Evolutionary conservation across 2,329 filamentous ascomycete species (phyloP), one percentile per base, ranked within the genome.

Genomic region (Fusarium abutilonis): DNA sequence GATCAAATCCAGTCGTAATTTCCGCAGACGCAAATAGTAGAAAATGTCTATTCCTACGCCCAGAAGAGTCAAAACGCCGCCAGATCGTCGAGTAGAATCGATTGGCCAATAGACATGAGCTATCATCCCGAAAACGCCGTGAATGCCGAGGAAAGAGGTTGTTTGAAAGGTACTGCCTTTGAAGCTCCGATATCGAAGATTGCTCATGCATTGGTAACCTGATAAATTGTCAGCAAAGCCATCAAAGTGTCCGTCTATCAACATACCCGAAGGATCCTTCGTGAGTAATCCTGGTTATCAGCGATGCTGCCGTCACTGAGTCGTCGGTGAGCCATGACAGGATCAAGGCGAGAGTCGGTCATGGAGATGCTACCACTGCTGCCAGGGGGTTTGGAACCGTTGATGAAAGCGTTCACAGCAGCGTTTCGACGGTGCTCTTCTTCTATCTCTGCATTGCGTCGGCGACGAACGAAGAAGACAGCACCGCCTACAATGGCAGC

Each of bases 271-370:
- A 98, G 85, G 77, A 98, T 97, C 79, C 91, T 90, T 79, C 94
- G 88, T 63, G 94, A 97, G 80, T 97, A 98, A 76, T 98, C 94
- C 78, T 96, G 88, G 78, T 97, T 96, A 76, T 98, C 94, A 48
- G 93, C 94, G 76, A 98, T 97, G 77, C 93, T 97, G 68, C 94
- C 94, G 72, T 95, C 92, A 78, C 94, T 97, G 80, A 94, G 85
- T 77, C 93, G 87, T 73, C 92, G 85, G 69, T 93, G 86, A 56
- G 89, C 89, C 84, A 96, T 89, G 64, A 93, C 88, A 8, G 93
- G 92, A 66, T 98, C 94, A 54, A 97, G 86, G 52, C 94, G 87
- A 38, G 91, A 89, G 74, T 98, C 94, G 13, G 87, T 87, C 78
- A 91, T 89, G 9, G 91, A 92, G 77, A 87, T 77, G 60, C 82